Evolutionary conservation across 169 alveolate genomes (phyloP), one percentile per base, ranked within the genome.

Genomic region (Plasmodium knowlesi): DNA sequence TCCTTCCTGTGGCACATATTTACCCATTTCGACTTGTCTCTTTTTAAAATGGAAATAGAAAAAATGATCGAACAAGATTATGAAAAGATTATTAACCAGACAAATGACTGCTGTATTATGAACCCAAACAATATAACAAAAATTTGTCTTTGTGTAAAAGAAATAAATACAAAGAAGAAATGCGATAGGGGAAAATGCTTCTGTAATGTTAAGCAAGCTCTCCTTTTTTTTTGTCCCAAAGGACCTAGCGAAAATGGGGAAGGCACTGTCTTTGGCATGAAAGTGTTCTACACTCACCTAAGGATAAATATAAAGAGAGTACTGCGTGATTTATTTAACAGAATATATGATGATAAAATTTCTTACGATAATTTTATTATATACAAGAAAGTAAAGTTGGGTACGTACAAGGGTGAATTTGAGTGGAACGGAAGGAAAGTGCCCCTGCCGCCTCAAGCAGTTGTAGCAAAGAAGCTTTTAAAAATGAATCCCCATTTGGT

Each of bases 361-460:
- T 54, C 96, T 14, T 92, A 54, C 43, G 81, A 85, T 57, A 89
- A 95, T 37, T 95, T 92, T 78, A 92, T 95, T 22, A 61, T 92
- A 43, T 95, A 92, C 74, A 86, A 93, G 86, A 92, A 95, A 70
- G 90, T 95, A 34, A 83, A 90, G 39, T 92, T 95, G 67, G 96
- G 96, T 5, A 79, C 95, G 10, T 95, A 95, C 89, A 76, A 89
- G 14, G 95, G 95, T 19, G 96, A 95, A 32, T 46, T 84, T 14
- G 83, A 94, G 28, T 88, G 92, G 16, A 82, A 61, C 61, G 83
- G 82, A 37, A 78, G 95, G 70, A 95, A 94, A 72, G 89, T 54
- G 8, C 74, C 94, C 8, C 86, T 95, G 22, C 96, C 96, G 14
- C 96, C 95, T 25, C 96, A 94, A 53, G 96, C 96, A 43, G 85